Conservation (phyloP, 306 rosid species). For the Hippophae rhamnoides region DNA sequence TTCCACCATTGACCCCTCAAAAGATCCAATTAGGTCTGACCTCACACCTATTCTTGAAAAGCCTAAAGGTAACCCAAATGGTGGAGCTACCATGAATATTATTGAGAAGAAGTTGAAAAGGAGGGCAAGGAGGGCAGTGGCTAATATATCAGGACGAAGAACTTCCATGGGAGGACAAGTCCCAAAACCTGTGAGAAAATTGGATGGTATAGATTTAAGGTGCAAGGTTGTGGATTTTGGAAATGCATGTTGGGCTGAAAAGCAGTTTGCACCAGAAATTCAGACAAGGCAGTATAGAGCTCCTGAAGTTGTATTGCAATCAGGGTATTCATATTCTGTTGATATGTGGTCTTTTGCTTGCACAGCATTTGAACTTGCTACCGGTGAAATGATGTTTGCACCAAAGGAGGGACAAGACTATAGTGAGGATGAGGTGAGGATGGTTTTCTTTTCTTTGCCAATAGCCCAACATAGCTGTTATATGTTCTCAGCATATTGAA, state of each 20-base stretch:
- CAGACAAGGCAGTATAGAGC: conserved; percentile 97
- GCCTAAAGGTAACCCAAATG: conserved; percentile 67
- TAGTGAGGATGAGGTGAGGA: conserved; percentile 87
- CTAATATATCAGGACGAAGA: conserved; percentile 70
- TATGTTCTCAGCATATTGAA: too few species aligned
- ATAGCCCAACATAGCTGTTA: background rate
- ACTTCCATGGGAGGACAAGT: conserved; percentile 54
- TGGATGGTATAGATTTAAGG: conserved; percentile 63
- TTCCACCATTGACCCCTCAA: conserved; percentile 69
- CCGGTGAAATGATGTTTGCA: conserved; percentile 91
- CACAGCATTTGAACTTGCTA: conserved; percentile 89
- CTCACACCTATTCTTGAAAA: conserved; percentile 57
- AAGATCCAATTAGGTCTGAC: conserved; percentile 69
- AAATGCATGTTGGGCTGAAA: conserved; percentile 82
- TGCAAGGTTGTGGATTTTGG: conserved; percentile 97
- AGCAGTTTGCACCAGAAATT: conserved; percentile 67
- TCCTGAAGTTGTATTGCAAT: conserved; percentile 76
- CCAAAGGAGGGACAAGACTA: conserved; percentile 74
- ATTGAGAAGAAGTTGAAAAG: conserved; percentile 76
- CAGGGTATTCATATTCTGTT: conserved; percentile 73
- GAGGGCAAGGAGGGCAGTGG: conserved; percentile 85
- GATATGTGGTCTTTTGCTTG: conserved; percentile 98
- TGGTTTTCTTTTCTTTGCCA: conserved; percentile 8
- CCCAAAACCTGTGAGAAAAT: conserved; percentile 43
- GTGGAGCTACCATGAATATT: conserved; percentile 55